Conservation (phyloP, 2,329 filamentous ascomycete genomes). For the Fusarium miscanthi region DNA sequence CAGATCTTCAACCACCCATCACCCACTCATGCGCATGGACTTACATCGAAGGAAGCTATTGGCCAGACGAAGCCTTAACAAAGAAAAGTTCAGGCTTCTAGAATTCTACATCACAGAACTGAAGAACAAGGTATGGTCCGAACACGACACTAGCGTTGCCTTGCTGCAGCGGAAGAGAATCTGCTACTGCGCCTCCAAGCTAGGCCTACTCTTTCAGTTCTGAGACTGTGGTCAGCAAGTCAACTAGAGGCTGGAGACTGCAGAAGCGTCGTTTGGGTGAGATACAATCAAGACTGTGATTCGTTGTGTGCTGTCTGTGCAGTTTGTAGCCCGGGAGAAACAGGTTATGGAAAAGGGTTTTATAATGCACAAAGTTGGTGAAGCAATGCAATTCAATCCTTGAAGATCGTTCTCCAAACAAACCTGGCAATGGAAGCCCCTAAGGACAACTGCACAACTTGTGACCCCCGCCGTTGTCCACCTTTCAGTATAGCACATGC, state of each 20-base stretch:
- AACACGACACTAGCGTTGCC: no score
- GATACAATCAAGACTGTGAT: no score
- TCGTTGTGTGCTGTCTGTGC: no score
- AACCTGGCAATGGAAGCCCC: background rate
- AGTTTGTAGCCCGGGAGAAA: no score
- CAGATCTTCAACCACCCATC: background rate
- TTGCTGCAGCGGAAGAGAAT: background rate
- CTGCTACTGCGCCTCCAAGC: no score
- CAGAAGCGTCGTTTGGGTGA: no score
- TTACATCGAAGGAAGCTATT: background rate
- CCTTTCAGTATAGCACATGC: background rate
- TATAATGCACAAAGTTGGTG: no score
- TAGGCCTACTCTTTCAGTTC: background rate
- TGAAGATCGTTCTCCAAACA: no score
- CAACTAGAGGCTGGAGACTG: no score
- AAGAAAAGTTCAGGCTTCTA: background rate
- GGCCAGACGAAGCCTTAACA: background rate
- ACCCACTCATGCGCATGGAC: background rate
- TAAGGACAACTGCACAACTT: background rate
- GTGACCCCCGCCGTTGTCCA: background rate
- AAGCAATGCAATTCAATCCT: no score
- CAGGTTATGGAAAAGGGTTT: no score
- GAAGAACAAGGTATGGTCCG: background rate
- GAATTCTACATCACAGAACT: background rate
- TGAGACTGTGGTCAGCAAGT: no score